A percentile compares a stretch with the other conserved stretches of the same genome.
These are phyloP conservation scores for Camelina neglecta DNA, from an alignment of 345 rosid species.

Conservation along the genomic window DNA sequence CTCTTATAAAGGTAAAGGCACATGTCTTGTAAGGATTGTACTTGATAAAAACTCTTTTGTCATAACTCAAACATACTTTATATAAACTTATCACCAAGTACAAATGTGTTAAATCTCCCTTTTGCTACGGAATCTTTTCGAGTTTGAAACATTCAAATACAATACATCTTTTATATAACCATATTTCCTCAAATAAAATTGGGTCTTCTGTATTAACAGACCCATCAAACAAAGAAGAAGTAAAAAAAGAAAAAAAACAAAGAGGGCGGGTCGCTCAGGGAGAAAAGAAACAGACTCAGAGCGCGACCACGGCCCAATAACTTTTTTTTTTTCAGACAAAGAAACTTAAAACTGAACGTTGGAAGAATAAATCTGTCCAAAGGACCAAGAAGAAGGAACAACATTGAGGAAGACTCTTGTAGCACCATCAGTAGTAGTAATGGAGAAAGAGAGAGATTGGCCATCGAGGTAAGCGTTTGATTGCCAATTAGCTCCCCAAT, in stretches of 20 bases:
- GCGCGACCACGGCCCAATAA: conserved; percentile 46
- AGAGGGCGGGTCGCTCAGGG: conserved; percentile 45
- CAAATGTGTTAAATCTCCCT: not conserved
- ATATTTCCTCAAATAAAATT: conserved; percentile 18
- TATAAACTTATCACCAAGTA: not conserved
- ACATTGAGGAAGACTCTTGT: conserved; percentile 52
- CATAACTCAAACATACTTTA: not conserved
- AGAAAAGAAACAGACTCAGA: conserved; percentile 42
- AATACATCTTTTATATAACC: not conserved
- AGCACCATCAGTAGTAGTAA: conserved; percentile 74
- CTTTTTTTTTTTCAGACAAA: not conserved
- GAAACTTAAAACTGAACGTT: conserved; percentile 51
- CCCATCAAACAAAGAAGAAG: conserved; percentile 7
- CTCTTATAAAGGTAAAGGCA: not conserved
- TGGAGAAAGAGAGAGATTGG: conserved; percentile 76
- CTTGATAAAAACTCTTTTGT: not conserved
- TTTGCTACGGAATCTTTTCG: not conserved
- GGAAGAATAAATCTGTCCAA: conserved; percentile 68
- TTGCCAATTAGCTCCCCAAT: conserved; percentile 99
- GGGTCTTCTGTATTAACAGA: conserved; percentile 25
- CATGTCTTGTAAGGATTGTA: not conserved
- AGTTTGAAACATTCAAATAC: conserved; percentile 30
- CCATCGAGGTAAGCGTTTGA: conserved; percentile 80
- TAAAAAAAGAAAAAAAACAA: not conserved
- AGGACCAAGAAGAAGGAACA: conserved; percentile 72